phyloP scores from a whole-genome alignment of 2,329 filamentous ascomycete genomes.

The Aspergillus unguis region DNA sequence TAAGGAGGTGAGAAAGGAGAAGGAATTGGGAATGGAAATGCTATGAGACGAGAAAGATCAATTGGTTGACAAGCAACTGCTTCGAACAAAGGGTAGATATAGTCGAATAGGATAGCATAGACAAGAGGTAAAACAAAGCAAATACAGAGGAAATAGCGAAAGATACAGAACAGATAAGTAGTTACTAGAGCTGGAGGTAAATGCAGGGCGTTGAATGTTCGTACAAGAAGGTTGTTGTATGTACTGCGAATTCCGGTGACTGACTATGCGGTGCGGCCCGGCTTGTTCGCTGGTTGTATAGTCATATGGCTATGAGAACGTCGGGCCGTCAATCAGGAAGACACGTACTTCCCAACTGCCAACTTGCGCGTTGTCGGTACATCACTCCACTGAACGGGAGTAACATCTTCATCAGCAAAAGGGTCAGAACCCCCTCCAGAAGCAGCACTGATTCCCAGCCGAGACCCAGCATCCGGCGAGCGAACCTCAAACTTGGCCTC shows the following conservation, averaged over 20 bases:
- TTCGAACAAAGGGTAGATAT: too few species aligned
- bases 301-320: not conserved
- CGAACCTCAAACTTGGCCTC: constrained; percentile 78
- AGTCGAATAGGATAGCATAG: too few species aligned
- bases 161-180: not conserved
- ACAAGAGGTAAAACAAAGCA: not conserved
- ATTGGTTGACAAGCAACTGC: too few species aligned
- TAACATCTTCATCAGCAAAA: constrained; percentile 46
- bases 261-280: not conserved
- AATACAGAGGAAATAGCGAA: not conserved
- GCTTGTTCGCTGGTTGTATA: not conserved
- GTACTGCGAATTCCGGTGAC: not conserved
- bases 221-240: constrained; percentile 5
- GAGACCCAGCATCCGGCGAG: constrained; percentile 56
- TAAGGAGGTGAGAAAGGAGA: too few species aligned
- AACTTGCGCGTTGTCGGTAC: constrained; percentile 66
- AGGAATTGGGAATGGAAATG: too few species aligned
- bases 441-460: constrained; percentile 59
- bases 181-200: constrained; percentile 17
- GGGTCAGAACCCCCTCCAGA: constrained; percentile 39
- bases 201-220: not conserved
- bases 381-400: constrained; percentile 58
- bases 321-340: constrained; percentile 29
- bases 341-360: constrained; percentile 72
- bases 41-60: too few species aligned